A percentile compares a stretch with the other conserved stretches of the same genome.
These are phyloP conservation scores for Cardamine chenopodiifolia DNA, from an alignment of 345 rosid genomes.

Conservation along the genomic window DNA sequence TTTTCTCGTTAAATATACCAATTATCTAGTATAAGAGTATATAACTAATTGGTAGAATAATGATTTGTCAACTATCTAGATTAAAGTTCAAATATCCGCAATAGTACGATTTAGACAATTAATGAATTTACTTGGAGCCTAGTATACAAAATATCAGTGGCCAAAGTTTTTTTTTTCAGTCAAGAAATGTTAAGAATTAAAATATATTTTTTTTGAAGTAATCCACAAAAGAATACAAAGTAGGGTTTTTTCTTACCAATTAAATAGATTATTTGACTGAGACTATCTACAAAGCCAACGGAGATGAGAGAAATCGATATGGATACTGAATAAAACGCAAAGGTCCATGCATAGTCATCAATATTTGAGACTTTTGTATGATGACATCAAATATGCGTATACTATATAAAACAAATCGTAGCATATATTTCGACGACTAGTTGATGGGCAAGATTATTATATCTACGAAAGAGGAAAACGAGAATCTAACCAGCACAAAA, in stretches of 20 bases:
- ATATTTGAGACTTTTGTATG: conserved; percentile 20
- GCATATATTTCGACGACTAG: conserved; percentile 1
- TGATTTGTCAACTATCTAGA: conserved; percentile 4
- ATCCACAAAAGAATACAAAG: conserved; percentile 1
- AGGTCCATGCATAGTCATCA: conserved; percentile 19
- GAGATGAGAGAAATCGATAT: conserved; percentile 54
- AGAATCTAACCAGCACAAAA: conserved; percentile 25
- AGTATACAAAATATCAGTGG: background rate
- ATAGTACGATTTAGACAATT: background rate
- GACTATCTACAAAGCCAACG: conserved; percentile 49
- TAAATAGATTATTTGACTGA: conserved; percentile 42
- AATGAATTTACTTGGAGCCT: background rate
- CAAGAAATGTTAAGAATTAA: background rate
- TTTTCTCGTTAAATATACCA: no score
- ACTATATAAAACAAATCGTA: background rate
- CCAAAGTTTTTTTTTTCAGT: background rate
- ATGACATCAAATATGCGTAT: conserved; percentile 13
- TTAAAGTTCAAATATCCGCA: background rate
- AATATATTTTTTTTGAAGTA: background rate
- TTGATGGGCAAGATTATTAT: conserved; percentile 24
- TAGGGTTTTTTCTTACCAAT: conserved; percentile 37
- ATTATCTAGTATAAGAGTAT: no score
- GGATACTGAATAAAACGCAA: conserved; percentile 37
- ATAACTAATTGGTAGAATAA: background rate
- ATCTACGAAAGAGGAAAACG: conserved; percentile 1